phyloP scores from a whole-genome alignment of 2,329 filamentous ascomycete species.

The Pezicula radicicola region DNA sequence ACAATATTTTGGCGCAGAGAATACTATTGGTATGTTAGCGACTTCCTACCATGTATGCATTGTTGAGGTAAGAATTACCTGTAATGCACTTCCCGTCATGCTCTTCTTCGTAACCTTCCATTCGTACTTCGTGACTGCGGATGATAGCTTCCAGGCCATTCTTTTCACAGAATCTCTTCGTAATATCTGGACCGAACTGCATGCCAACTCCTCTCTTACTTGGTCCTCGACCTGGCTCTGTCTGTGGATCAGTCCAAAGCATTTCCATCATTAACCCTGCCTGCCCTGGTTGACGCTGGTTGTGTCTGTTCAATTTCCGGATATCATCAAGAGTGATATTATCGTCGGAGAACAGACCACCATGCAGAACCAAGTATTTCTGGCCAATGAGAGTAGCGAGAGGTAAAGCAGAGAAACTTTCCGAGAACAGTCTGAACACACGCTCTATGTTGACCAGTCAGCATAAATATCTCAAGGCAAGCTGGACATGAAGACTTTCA shows the following conservation, averaged over 20 bases:
- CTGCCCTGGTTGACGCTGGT: slow-evolving; percentile 90
- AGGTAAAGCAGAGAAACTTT: slow-evolving; percentile 93
- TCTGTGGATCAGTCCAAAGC: slow-evolving; percentile 97
- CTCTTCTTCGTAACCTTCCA: slow-evolving; percentile 99
- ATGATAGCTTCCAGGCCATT: slow-evolving; percentile 95
- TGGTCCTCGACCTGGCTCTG: slow-evolving; percentile 79
- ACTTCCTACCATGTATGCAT: slow-evolving; percentile 6
- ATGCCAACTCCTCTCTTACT: slow-evolving; percentile 96
- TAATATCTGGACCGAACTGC: slow-evolving; percentile 95
- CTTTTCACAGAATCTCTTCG: slow-evolving; percentile 93
- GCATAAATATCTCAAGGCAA: not conserved
- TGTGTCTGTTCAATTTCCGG: slow-evolving; percentile 85
- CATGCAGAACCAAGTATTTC: slow-evolving; percentile 90
- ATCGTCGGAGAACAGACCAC: slow-evolving; percentile 94
- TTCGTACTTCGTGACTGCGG: slow-evolving; percentile 94
- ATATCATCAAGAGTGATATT: slow-evolving; percentile 91
- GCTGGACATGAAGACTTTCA: slow-evolving; percentile 35
- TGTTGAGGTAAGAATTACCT: slow-evolving; percentile 45
- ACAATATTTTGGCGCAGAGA: slow-evolving; percentile 96
- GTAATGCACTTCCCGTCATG: slow-evolving; percentile 95
- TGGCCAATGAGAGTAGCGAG: slow-evolving; percentile 87
- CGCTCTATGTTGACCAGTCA: slow-evolving; percentile 35
- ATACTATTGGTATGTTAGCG: slow-evolving; percentile 53
- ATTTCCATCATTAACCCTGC: slow-evolving; percentile 99
- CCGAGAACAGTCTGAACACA: slow-evolving; percentile 95